Evolutionary conservation across 257 asterid genomes (phyloP), one percentile per base, ranked within the genome.

Genomic region (Solanum microdontum): DNA sequence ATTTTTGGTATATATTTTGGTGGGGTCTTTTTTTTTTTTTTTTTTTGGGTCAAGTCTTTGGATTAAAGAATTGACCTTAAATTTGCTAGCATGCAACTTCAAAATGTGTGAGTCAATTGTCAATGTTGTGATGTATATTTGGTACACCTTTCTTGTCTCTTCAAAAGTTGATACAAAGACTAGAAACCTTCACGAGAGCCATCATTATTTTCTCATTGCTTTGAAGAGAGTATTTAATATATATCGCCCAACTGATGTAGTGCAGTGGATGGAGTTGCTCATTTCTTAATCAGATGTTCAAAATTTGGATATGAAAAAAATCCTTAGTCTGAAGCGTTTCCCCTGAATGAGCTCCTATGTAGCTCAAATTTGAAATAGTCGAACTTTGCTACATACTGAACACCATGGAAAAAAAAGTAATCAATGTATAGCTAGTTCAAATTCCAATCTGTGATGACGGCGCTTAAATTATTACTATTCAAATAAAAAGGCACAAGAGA

Each of bases 271-370:
- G n/a, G 4, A 55, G 10, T 55, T 55, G n/a, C n/a, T 55, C 10
- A 0, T 55, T 17, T 55, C n/a, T 55, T 55, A 55, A 55, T 17
- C 4, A 55, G 4, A 55, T 17, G 2, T 55, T 17, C 3, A 0
- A 55, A 3, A 21, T 21, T 3, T 21, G 62, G 0, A 48, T 48
- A 48, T 48, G 21, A 48, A 19, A 17, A 55, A 55, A 17, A 7
- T 19, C 4, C 3, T 2, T 19, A 19, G 2, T 55, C 7, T 7
- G 0, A 19, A 55, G n/a, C 4, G 2, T 19, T 6, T 2, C 0
- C 0, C 2, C 1, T 19, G 10, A 19, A 55, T 55, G 11, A 51
- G 1, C n/a, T 6, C 23, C 0, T 51, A 51, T 17, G 1, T 51
- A 17, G n/a, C 62, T 51, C n/a, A 7, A 51, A 17, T 15, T 51